phyloP scores from a whole-genome alignment of 495 filamentous ascomycete species.

The Podospora pseudopauciseta region DNA sequence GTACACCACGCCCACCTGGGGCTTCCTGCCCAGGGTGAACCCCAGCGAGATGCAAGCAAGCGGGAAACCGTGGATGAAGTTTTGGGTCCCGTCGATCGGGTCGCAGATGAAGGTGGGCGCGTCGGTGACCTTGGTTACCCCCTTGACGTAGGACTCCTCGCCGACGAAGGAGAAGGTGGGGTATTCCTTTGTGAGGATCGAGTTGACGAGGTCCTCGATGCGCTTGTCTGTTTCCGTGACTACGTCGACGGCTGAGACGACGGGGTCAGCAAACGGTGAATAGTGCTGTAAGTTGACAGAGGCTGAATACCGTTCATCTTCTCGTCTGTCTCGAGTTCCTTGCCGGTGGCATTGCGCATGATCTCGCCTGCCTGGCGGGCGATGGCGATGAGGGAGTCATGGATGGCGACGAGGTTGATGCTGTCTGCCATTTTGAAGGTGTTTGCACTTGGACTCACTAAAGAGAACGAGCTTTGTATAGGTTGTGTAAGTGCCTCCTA shows the following conservation, averaged over 20 bases:
- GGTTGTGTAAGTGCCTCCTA: background rate
- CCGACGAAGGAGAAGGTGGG: slow-evolving; percentile 72
- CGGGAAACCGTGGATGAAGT: slow-evolving; percentile 82
- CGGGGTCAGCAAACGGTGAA: background rate
- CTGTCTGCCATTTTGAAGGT: slow-evolving; percentile 38
- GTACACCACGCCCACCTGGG: slow-evolving; percentile 77
- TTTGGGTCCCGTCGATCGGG: slow-evolving; percentile 86
- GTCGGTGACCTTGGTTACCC: slow-evolving; percentile 55
- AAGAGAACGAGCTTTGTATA: background rate
- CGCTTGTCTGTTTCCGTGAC: slow-evolving; percentile 85
- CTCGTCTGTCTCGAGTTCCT: slow-evolving; percentile 56
- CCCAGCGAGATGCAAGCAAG: slow-evolving; percentile 80
- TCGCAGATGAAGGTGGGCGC: slow-evolving; percentile 83
- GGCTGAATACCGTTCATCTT: slow-evolving; percentile 75
- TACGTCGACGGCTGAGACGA: slow-evolving; percentile 63
- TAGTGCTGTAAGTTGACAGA: slow-evolving; percentile 3
- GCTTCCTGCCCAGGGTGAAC: slow-evolving; percentile 58
- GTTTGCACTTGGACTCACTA: background rate
- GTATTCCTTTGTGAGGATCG: slow-evolving; percentile 58
- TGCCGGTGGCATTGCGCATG: slow-evolving; percentile 72
- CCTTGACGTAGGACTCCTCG: slow-evolving; percentile 78
- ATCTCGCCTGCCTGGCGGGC: slow-evolving; percentile 77
- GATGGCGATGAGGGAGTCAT: slow-evolving; percentile 69
- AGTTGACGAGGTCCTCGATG: slow-evolving; percentile 71
- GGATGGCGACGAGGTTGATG: slow-evolving; percentile 71